Evolutionary conservation across 768 basidiomycete species (phyloP), one percentile per base, ranked within the genome.

Genomic region (Mycena capillaripes): DNA sequence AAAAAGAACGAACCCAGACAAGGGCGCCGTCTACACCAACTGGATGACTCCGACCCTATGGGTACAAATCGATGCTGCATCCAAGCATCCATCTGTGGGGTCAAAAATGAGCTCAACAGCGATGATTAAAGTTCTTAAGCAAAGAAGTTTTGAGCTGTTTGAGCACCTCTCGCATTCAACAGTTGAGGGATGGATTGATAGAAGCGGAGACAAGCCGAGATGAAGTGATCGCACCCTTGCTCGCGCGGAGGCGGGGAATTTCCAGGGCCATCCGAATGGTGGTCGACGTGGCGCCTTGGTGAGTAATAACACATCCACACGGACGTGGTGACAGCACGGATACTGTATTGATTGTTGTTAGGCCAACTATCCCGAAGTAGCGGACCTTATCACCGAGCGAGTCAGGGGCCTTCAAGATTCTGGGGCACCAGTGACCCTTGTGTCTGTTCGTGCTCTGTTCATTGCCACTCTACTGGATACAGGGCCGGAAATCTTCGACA

Each of bases 211-310:
- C 17, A 66, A 56, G 4, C 25, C 40, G n/a, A n/a, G 10, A 27
- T 66, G 65, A 55, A 66, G 53, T 19, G 38, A 44, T 4, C 23
- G 19, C 2, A 34, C 44, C 1, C 48, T 64, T 53, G 50, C 12
- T 5, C 60, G 60, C 10, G 60, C 60, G 16, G 52, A 68, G 34
- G 66, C 42, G 4, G 60, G 60, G 3, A 72, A 72, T 57, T 52
- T 52, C 36, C 71, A 72, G n/a, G 71, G 71, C 14, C 74, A 72
- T 64, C 27, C 44, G 12, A 71, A 71, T 25, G 73, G 73, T 10
- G 73, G 73, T 58, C 58, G 38, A 30, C 56, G 36, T 27, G 70
- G 73, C 38, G 38, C 56, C n/a, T 30, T 74, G 56, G 63, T 74
- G 42, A 74, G 72, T 60, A 4, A 42, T 42, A 16, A 36, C 16